Evolutionary conservation across 2,329 filamentous ascomycete species (phyloP), one percentile per base, ranked within the genome.

Genomic region (Fusarium sarcochroum): DNA sequence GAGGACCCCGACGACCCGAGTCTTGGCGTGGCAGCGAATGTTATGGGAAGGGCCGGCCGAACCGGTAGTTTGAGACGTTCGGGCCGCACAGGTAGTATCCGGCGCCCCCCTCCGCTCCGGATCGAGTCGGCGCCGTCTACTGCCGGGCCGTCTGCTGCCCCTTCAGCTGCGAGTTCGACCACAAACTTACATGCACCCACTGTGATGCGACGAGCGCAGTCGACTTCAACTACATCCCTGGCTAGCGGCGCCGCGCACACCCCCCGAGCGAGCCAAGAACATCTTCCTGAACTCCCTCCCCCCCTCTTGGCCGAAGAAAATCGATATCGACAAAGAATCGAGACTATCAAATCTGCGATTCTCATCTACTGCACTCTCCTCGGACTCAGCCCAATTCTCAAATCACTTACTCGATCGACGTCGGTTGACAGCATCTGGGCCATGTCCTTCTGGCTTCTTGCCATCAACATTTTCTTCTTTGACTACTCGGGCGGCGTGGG

Each of bases 381-480:
- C 5, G 96, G 95, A 13, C 86, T 99, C 6, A 97, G 93, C 41
- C 96, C 96, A 0, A 98, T 99, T 68, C 89, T 99, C 65, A 98
- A 98, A 79, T 98, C 94, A 2, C 87, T 99, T n/a, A 99, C 96
- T 1, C 88, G 88, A 50, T 98, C 94, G 7, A 98, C 95, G 6
- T 95, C 93, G 9, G 92, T 89, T 57, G 96, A 99, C 84, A 96
- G 92, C 42, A 99, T 99, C 77, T 99, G 96, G 96, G 93, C 96
- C 59, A 92, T 99, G 84, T 96, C 93, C 50, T 94, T 93, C 75
- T 96, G 94, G 90, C 86, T 99, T 44, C 88, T 99, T 66, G 88
- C 92, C 74, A 95, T 98, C 80, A 99, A 99, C 79, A 93, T 98
- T 65, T 97, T 97, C 80, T 98, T 97, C 78, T 98, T 98, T 76